Percentiles rank a stretch among this genome's conserved stretches.
phyloP scores from a whole-genome alignment of 208 protist genomes.

The Leishmania braziliensis region DNA sequence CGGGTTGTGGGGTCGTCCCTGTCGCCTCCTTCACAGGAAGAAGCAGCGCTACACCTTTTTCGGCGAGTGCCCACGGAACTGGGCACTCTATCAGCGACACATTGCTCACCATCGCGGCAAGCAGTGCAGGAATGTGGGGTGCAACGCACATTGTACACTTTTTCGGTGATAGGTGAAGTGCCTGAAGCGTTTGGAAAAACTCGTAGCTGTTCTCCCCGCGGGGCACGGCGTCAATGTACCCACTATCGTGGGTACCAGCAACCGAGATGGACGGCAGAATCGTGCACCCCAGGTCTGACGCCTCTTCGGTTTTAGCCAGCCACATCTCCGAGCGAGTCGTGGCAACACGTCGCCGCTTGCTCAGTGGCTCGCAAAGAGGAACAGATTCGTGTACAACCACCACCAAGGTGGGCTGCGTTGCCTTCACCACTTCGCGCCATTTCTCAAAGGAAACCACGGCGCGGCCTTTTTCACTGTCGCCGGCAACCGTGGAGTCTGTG shows the following conservation, averaged over 20 bases:
- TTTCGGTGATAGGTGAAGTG: constrained; percentile 22
- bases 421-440: constrained; percentile 60
- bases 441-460: constrained; percentile 40
- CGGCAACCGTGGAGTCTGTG: constrained; percentile 50
- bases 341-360: constrained; percentile 45
- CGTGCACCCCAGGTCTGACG: constrained; percentile 23
- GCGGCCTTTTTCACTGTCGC: constrained; percentile 72
- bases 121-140: constrained; percentile 39
- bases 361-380: constrained; percentile 44
- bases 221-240: constrained; percentile 39
- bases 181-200: constrained; percentile 35
- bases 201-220: constrained; percentile 42
- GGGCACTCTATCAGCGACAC: constrained; percentile 73
- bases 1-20: constrained; percentile 9
- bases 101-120: constrained; percentile 47
- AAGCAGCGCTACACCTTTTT: constrained; percentile 66
- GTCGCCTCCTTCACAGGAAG: constrained; percentile 22
- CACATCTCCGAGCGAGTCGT: constrained; percentile 45
- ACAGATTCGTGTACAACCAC: constrained; percentile 64
- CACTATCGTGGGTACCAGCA: constrained; percentile 6
- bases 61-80: constrained; percentile 74
- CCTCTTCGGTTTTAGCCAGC: constrained; percentile 30
- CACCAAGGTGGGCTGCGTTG: constrained; percentile 49
- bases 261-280: constrained; percentile 36
- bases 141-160: constrained; percentile 46